phyloP scores from a whole-genome alignment of 495 filamentous ascomycete species.

The Trichoderma reesei region DNA sequence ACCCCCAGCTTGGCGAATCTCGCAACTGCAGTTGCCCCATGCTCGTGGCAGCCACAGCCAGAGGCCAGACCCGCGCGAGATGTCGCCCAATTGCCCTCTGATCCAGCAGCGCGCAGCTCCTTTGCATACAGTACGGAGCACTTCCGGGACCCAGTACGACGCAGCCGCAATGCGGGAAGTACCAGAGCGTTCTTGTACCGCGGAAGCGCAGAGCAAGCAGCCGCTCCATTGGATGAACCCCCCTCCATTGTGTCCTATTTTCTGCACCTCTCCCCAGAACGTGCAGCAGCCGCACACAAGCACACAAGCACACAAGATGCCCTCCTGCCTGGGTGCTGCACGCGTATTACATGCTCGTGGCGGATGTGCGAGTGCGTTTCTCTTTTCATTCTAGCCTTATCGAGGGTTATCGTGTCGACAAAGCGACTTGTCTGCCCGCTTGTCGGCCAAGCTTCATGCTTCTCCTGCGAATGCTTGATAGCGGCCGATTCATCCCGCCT shows the following conservation, averaged over 20 bases:
- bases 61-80: neutral
- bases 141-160: neutral
- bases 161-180: neutral
- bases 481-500: neutral
- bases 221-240: neutral
- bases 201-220: neutral
- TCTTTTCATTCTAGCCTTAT: slow-evolving; percentile 2
- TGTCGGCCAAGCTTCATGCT: neutral
- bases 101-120: neutral
- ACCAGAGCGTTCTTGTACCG: neutral
- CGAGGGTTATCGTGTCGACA: neutral
- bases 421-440: neutral
- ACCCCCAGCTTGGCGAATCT: neutral
- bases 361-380: neutral
- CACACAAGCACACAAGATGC: slow-evolving; percentile 2
- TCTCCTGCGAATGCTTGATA: neutral
- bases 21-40: slow-evolving; percentile 1
- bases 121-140: neutral
- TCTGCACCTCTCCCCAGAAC: neutral
- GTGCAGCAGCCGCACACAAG: neutral
- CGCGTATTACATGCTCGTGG: neutral
- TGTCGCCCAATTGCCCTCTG: neutral
- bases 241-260: slow-evolving; percentile 7
- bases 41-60: slow-evolving; percentile 5
- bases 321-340: neutral